Evolutionary conservation across 495 filamentous ascomycete genomes (phyloP).

Genomic region (Penicillium chermesinum): DNA sequence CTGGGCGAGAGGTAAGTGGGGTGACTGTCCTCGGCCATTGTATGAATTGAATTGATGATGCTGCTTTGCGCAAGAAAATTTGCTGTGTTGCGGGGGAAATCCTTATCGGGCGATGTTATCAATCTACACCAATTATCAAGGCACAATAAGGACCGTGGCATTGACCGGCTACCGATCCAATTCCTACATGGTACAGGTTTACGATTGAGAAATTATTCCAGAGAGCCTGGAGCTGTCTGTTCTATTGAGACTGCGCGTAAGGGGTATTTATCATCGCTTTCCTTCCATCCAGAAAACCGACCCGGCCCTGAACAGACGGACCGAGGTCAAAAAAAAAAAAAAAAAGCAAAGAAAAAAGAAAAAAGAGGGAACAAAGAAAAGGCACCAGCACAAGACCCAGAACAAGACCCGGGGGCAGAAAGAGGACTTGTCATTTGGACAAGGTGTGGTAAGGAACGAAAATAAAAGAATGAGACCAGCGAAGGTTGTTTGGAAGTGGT

Average conservation of each 20-base stretch:
- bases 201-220: too few species aligned
- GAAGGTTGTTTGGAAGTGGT: conserved; percentile 11
- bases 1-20: conserved; percentile 46
- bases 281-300: conserved; percentile 9
- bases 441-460: too few species aligned
- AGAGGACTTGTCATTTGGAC: too few species aligned
- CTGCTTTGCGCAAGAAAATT: conserved; percentile 17
- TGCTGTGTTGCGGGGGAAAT: conserved; percentile 8
- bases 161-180: too few species aligned
- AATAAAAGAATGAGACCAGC: too few species aligned
- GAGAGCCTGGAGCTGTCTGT: conserved; percentile 12
- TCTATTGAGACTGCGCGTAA: conserved; percentile 24
- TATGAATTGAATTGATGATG: conserved; percentile 2
- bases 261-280: conserved; percentile 25
- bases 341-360: conserved; percentile 15
- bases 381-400: too few species aligned
- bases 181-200: too few species aligned
- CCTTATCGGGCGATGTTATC: conserved; percentile 18
- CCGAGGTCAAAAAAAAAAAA: conserved; percentile 17
- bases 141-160: too few species aligned
- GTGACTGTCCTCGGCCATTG: conserved; percentile 26
- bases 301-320: conserved; percentile 4
- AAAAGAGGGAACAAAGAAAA: conserved; percentile 11
- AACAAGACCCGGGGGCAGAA: too few species aligned
- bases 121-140: not conserved